A percentile compares a stretch with the other conserved stretches of the same genome.
phyloP scores from a whole-genome alignment of 2,329 filamentous ascomycete genomes.

The Acrodontium crateriforme region DNA sequence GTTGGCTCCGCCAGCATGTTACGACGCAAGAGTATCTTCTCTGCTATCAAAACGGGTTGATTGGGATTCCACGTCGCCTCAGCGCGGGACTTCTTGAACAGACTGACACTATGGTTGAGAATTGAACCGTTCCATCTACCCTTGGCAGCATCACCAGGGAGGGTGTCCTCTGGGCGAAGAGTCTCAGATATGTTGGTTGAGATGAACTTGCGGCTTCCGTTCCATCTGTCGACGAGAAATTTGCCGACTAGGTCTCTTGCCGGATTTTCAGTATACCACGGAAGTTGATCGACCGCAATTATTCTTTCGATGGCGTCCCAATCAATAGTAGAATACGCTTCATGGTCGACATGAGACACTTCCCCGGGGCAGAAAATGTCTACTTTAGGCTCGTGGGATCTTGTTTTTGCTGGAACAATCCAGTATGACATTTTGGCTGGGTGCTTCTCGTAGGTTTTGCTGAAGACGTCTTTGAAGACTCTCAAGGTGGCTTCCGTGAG shows the following conservation, averaged over 20 bases:
- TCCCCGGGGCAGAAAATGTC: no score
- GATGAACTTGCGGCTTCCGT: conserved; percentile 46
- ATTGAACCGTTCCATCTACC: conserved; percentile 38
- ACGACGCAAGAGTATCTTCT: conserved; percentile 60
- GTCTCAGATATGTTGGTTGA: conserved; percentile 32
- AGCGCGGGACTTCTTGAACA: conserved; percentile 48
- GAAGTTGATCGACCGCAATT: no score
- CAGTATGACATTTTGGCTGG: conserved; percentile 64
- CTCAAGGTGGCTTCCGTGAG: conserved; percentile 62
- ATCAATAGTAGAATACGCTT: conserved; percentile 37
- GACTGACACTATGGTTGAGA: conserved; percentile 68
- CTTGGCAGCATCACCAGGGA: conserved; percentile 34
- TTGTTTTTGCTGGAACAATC: conserved; percentile 44
- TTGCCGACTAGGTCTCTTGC: conserved; percentile 27
- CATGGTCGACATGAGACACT: not conserved
- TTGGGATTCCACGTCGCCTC: conserved; percentile 42
- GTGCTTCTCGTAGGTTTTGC: conserved; percentile 62
- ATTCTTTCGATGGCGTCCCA: conserved; percentile 36
- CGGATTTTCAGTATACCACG: no score
- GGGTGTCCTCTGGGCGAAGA: conserved; percentile 42
- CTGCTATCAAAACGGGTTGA: conserved; percentile 71
- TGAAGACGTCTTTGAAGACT: conserved; percentile 74
- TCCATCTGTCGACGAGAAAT: conserved; percentile 35
- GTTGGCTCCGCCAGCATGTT: conserved; percentile 64
- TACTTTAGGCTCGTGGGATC: not conserved